Conservation (phyloP, 2,329 filamentous ascomycete genomes). For the Fusarium pseudoanthophilum region DNA sequence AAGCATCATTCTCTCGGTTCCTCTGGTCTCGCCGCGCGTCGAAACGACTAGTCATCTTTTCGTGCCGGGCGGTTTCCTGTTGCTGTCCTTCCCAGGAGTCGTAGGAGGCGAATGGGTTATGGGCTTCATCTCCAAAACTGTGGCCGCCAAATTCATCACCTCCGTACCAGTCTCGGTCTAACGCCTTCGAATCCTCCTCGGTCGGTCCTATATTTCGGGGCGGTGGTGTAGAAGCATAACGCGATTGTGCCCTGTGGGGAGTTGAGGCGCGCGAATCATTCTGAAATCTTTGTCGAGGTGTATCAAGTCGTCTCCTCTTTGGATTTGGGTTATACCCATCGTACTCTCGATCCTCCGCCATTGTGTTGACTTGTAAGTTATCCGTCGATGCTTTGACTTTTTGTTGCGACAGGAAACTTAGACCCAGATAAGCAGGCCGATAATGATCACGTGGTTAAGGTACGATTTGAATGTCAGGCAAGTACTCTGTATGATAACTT, state of each 20-base stretch:
- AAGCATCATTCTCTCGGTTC: slow-evolving; percentile 94
- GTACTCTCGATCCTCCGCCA: slow-evolving; percentile 52
- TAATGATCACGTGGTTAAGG: slow-evolving; percentile 9
- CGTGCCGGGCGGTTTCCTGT: slow-evolving; percentile 79
- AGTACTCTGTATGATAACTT: background rate
- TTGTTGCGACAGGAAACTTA: background rate
- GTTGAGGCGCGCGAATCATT: slow-evolving; percentile 50
- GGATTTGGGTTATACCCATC: slow-evolving; percentile 54
- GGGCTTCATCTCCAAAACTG: slow-evolving; percentile 88
- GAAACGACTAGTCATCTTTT: slow-evolving; percentile 80
- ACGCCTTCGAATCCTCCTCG: slow-evolving; percentile 75
- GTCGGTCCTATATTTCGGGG: slow-evolving; percentile 60
- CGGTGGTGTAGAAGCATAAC: slow-evolving; percentile 55
- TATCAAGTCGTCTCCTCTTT: slow-evolving; percentile 53
- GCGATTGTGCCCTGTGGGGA: slow-evolving; percentile 48
- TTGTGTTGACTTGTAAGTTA: slow-evolving; percentile 30
- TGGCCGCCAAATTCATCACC: slow-evolving; percentile 85
- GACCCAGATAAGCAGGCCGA: background rate
- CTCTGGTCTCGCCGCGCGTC: slow-evolving; percentile 81
- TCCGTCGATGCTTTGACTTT: background rate
- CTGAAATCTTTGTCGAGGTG: slow-evolving; percentile 45
- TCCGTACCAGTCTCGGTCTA: slow-evolving; percentile 94
- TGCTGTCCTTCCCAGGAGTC: slow-evolving; percentile 80
- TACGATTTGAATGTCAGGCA: background rate
- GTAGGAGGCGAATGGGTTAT: slow-evolving; percentile 87